Conservation (phyloP, 2,329 filamentous ascomycete genomes). For the Aspergillus fructus region DNA sequence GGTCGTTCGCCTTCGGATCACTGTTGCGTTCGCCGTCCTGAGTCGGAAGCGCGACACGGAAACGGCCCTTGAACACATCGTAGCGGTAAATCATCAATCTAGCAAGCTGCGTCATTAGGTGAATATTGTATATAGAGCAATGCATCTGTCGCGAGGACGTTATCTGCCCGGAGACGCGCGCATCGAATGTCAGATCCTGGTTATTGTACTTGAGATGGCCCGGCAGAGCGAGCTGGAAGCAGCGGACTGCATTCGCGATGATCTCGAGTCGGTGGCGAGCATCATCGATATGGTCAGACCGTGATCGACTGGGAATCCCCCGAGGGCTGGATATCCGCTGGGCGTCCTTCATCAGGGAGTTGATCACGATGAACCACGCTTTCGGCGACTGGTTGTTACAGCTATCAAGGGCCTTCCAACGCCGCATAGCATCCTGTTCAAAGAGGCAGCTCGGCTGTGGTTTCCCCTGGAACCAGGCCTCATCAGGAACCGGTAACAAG, state of each 20-base stretch:
- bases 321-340: constrained; percentile 19
- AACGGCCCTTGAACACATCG: background rate
- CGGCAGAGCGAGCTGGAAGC: constrained; percentile 32
- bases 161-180: background rate
- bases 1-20: background rate
- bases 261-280: constrained; percentile 27
- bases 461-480: constrained; percentile 31
- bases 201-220: constrained; percentile 27
- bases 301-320: background rate
- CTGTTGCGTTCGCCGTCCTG: background rate
- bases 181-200: constrained; percentile 31
- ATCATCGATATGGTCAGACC: constrained; percentile 1
- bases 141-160: background rate
- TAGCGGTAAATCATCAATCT: background rate
- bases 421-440: constrained; percentile 26
- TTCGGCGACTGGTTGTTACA: constrained; percentile 34
- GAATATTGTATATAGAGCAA: background rate
- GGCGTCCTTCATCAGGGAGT: constrained; percentile 41
- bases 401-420: constrained; percentile 33
- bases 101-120: background rate
- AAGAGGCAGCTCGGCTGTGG: constrained; percentile 28
- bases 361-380: constrained; percentile 43
- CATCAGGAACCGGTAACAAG: constrained; percentile 37
- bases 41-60: background rate
- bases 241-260: constrained; percentile 32